These are phyloP conservation scores for Arthromyces matolae DNA, from an alignment of 768 basidiomycete species.

Conservation along the genomic window DNA sequence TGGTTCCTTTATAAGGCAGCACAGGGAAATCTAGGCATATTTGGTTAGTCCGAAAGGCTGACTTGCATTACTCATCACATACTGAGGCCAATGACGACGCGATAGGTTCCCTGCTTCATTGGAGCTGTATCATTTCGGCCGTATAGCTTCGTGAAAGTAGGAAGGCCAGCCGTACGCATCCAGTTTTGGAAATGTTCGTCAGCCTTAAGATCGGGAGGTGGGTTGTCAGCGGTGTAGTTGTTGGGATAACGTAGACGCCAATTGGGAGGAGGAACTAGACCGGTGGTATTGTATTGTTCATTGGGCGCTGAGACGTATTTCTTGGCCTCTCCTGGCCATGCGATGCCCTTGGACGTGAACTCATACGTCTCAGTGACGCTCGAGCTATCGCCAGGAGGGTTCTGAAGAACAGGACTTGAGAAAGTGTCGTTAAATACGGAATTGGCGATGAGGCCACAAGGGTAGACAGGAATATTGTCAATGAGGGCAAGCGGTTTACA, in stretches of 20 bases:
- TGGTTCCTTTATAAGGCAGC: slow-evolving; percentile 85
- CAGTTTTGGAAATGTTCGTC: slow-evolving; percentile 99
- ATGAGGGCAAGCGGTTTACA: slow-evolving; percentile 82
- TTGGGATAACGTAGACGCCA: slow-evolving; percentile 75
- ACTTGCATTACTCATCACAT: slow-evolving; percentile 28
- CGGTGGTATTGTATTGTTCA: slow-evolving; percentile 36
- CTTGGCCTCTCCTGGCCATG: slow-evolving; percentile 93
- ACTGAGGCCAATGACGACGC: slow-evolving; percentile 80
- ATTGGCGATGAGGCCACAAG: slow-evolving; percentile 97
- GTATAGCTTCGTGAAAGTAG: slow-evolving; percentile 94
- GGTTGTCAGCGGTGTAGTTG: slow-evolving; percentile 59
- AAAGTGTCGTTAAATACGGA: slow-evolving; percentile 95
- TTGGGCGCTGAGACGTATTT: slow-evolving; percentile 76
- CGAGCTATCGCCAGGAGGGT: slow-evolving; percentile 43
- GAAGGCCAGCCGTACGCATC: slow-evolving; percentile 98
- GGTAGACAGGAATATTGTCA: slow-evolving; percentile 67
- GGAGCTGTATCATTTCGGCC: slow-evolving; percentile 81
- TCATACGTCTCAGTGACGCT: slow-evolving; percentile 50
- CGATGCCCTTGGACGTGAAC: slow-evolving; percentile 78
- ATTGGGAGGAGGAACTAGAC: slow-evolving; percentile 90
- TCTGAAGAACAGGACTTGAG: slow-evolving; percentile 54
- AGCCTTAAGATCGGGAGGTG: slow-evolving; percentile 65
- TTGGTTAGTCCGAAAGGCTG: slow-evolving; percentile 9
- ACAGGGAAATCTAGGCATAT: slow-evolving; percentile 94
- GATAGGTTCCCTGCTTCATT: slow-evolving; percentile 72